Conservation (phyloP, 345 rosid genomes). For the Brassica cretica region DNA sequence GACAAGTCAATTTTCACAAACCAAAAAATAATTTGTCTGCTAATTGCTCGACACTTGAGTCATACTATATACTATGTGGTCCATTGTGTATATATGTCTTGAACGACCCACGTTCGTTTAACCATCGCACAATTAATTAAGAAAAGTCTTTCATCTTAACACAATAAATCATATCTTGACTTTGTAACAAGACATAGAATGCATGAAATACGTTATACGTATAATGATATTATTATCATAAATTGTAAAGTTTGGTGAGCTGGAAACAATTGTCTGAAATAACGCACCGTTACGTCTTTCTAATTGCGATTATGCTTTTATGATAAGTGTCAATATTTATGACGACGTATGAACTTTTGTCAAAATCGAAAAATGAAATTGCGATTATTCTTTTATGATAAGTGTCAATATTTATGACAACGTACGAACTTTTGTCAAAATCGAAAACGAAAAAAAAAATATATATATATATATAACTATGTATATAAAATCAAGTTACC, state of each 20-base stretch:
- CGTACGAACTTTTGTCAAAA: constrained; percentile 33
- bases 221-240: constrained; percentile 13
- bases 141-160: neutral
- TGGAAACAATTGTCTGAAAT: constrained; percentile 37
- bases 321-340: neutral
- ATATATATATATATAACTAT: neutral
- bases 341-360: constrained; percentile 33
- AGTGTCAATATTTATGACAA: neutral
- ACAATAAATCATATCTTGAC: constrained; percentile 21
- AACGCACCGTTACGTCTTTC: constrained; percentile 26
- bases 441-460: neutral
- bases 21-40: constrained; percentile 38
- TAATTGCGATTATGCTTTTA: constrained; percentile 18
- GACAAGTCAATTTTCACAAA: constrained; percentile 27
- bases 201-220: constrained; percentile 15
- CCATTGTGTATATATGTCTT: constrained; percentile 4
- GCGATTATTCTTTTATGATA: constrained; percentile 2
- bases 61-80: constrained; percentile 26
- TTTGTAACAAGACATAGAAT: constrained; percentile 11
- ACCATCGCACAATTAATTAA: neutral
- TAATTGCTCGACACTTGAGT: constrained; percentile 39
- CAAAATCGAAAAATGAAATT: constrained; percentile 4
- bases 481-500: neutral
- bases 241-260: constrained; percentile 1
- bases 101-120: constrained; percentile 12